phyloP scores from a whole-genome alignment of 345 rosid species.

The Hibiscus trionum region DNA sequence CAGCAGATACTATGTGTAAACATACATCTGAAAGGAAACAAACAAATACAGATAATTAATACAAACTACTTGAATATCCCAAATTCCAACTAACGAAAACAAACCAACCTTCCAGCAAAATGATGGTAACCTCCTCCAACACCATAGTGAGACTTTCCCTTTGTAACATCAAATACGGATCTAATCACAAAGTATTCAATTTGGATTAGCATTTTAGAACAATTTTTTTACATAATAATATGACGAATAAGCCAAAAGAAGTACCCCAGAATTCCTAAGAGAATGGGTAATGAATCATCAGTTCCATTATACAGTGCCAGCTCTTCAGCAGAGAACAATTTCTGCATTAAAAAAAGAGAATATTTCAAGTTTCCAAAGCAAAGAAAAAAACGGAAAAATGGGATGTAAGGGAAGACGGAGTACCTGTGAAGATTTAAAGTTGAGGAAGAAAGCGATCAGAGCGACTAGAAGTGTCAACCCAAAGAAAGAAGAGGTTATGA shows the following conservation, averaged over 20 bases:
- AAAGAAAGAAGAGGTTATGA: conserved; percentile 27
- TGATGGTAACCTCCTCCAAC: conserved; percentile 84
- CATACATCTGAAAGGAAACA: not conserved
- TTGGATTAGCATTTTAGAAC: not conserved
- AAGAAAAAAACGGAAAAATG: not conserved
- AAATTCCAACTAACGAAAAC: not conserved
- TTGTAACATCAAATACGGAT: conserved; percentile 88
- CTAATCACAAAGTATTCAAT: conserved; percentile 28
- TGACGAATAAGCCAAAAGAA: not conserved
- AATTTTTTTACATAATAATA: not conserved
- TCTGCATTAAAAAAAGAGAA: conserved; percentile 25
- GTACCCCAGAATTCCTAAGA: conserved; percentile 85
- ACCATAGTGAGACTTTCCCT: conserved; percentile 91
- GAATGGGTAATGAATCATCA: conserved; percentile 58
- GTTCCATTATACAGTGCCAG: conserved; percentile 76
- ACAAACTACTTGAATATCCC: not conserved
- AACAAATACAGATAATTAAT: not conserved
- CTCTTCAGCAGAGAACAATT: conserved; percentile 60
- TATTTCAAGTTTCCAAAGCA: not conserved
- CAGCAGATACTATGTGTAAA: not conserved
- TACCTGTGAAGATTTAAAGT: conserved; percentile 38
- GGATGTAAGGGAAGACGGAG: conserved; percentile 7
- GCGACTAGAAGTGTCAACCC: conserved; percentile 36
- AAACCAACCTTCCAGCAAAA: conserved; percentile 81
- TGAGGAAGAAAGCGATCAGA: conserved; percentile 39